Evolutionary conservation across 2,329 filamentous ascomycete species (phyloP).

Genomic region (Apiospora kogelbergensis): DNA sequence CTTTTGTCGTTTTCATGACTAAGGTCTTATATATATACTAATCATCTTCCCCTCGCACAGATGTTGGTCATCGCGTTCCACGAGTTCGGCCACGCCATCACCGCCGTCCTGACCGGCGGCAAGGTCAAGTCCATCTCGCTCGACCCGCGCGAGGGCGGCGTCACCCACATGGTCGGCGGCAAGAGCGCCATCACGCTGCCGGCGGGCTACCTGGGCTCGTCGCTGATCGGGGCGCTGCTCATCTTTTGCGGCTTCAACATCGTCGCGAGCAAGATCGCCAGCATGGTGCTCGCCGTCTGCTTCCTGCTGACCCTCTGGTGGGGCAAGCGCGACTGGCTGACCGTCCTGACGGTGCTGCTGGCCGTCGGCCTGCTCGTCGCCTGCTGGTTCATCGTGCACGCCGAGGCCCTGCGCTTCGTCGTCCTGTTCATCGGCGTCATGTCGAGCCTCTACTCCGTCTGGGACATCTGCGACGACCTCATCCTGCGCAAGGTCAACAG

Average conservation of each 20-base stretch:
- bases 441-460: constrained; percentile 77
- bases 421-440: constrained; percentile 82
- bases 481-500: constrained; percentile 79
- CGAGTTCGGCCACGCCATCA: constrained; percentile 70
- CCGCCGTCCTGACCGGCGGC: constrained; percentile 70
- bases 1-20: background rate
- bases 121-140: constrained; percentile 72
- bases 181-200: constrained; percentile 70
- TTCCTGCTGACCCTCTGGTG: constrained; percentile 82
- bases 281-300: constrained; percentile 69
- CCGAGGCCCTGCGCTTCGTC: constrained; percentile 70
- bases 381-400: constrained; percentile 80
- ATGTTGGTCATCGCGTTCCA: constrained; percentile 85
- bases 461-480: constrained; percentile 83
- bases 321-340: constrained; percentile 77
- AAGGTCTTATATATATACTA: background rate
- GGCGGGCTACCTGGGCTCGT: constrained; percentile 76
- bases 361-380: constrained; percentile 70
- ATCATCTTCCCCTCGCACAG: constrained; percentile 38
- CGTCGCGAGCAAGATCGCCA: constrained; percentile 77
- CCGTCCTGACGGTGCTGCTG: constrained; percentile 66
- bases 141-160: constrained; percentile 74
- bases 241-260: constrained; percentile 83
- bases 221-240: constrained; percentile 72
- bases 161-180: constrained; percentile 75